phyloP scores from a whole-genome alignment of 1,284 basidiomycete genomes.

The Apiotrichum akiyoshidainum region DNA sequence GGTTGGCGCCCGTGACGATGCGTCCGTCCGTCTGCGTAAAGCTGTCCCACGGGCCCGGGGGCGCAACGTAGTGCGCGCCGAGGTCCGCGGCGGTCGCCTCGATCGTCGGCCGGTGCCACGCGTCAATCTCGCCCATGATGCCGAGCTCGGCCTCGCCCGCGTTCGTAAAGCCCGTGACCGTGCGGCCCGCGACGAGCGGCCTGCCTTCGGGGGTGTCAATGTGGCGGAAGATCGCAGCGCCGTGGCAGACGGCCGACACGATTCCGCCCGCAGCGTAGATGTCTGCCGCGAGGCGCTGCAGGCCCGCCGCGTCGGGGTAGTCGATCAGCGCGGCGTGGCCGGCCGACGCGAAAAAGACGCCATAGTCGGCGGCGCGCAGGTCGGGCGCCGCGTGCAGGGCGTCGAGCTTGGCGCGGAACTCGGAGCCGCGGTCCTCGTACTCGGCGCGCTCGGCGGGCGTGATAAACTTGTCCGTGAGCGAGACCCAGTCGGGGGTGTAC shows the following conservation, averaged over 20 bases:
- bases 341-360: constrained; percentile 26
- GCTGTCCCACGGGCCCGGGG: constrained; percentile 18
- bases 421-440: constrained; percentile 19
- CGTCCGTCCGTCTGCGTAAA: constrained; percentile 20
- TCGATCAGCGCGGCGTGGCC: constrained; percentile 26
- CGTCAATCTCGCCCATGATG: constrained; percentile 18
- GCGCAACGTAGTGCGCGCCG: constrained; percentile 16
- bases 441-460: constrained; percentile 10
- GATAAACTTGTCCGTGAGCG: constrained; percentile 14
- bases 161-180: constrained; percentile 23
- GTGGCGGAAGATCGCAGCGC: constrained; percentile 15
- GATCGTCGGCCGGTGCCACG: constrained; percentile 19
- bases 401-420: constrained; percentile 23
- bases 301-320: constrained; percentile 15
- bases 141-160: constrained; percentile 22
- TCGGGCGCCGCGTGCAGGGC: constrained; percentile 16
- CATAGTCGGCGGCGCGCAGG: constrained; percentile 14
- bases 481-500: constrained; percentile 21
- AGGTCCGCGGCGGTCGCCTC: constrained; percentile 13
- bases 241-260: constrained; percentile 23
- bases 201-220: constrained; percentile 1
- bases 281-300: constrained; percentile 18
- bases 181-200: constrained; percentile 18
- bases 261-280: constrained; percentile 21
- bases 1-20: constrained; percentile 24